Base-by-base conservation (phyloP, 176 grass and related monocot species). In the Hordeum marinum region DNA sequence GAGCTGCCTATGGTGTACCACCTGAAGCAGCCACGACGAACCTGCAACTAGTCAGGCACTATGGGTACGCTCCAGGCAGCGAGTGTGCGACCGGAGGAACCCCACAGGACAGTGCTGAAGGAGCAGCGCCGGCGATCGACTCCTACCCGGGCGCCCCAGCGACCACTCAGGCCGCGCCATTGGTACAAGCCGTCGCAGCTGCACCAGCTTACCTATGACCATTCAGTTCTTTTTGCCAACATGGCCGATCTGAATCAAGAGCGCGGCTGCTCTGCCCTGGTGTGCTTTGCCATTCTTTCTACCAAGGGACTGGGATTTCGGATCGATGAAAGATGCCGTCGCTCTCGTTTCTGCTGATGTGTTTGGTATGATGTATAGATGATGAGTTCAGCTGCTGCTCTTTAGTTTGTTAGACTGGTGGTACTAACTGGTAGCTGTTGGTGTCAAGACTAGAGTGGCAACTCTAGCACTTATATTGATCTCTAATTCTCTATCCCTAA, bases 21-120 rank as follows among this genome's bases (percentile, higher is more conserved):
- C 61, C 18, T 79, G 62, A 72, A 20, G 72, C 10, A 15, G 69
- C 1, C 14, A 15, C 5, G 4, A 9, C 15, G 72, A 88, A 89
- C 68, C 18, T 63, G 57, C 71, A 86, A 52, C 81, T 43, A 39
- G 64, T 46, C 34, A 83, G 64, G 29, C 39, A 40, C 13, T 52
- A 83, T 63, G 86, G 86, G 11, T 60, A 32, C 8, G 23, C 37
- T 77, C 72, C 80, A 78, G 52, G 68, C 42, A 31, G 21, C 29
- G 40, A 26, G 29, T 62, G 29, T n/a, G 29, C 70, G 61, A 23
- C 37, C 24, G 57, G 48, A 75, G 71, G 69, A 72, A 72, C 39
- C 24, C 41, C 43, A 31, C 41, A 50, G 8, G 10, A 11, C 17
- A 68, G 21, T 29, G 13, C 20, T 42, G 32, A 78, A 5, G 13